phyloP scores from a whole-genome alignment of 1,139 yeast genomes.

The Geotrichum cucujoidarum region DNA sequence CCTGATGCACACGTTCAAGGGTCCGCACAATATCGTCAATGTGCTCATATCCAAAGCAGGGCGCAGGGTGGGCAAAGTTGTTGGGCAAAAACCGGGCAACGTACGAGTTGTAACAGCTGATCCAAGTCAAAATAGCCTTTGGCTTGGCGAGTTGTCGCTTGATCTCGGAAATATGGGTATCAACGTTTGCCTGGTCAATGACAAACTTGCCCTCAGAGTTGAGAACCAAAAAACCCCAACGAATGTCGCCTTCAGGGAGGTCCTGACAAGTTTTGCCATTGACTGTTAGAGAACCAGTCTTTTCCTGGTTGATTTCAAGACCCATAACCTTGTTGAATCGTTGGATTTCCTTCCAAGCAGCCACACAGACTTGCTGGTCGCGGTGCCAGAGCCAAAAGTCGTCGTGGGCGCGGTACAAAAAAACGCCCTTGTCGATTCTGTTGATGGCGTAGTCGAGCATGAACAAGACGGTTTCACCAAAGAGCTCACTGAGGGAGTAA shows the following conservation, averaged over 20 bases:
- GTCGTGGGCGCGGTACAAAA: constrained; percentile 23
- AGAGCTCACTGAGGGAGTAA: constrained; percentile 20
- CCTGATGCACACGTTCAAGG: constrained; percentile 17
- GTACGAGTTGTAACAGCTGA: constrained; percentile 22
- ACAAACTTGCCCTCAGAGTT: constrained; percentile 14
- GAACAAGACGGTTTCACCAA: constrained; percentile 23
- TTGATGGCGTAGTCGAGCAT: constrained; percentile 22
- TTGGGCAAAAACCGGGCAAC: constrained; percentile 19
- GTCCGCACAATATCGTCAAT: constrained; percentile 22
- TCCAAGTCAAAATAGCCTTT: constrained; percentile 20
- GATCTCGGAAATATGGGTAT: constrained; percentile 21
- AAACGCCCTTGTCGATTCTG: constrained; percentile 18
- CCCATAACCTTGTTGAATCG: constrained; percentile 22
- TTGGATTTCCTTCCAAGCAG: constrained; percentile 22
- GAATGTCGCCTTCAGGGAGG: constrained; percentile 21
- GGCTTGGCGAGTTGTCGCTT: constrained; percentile 19
- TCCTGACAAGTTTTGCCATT: neutral
- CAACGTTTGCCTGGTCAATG: constrained; percentile 19
- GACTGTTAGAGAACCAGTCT: constrained; percentile 22
- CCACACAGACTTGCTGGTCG: constrained; percentile 17
- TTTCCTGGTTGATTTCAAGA: constrained; percentile 22
- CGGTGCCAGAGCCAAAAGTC: constrained; percentile 26
- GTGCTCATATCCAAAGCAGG: constrained; percentile 19
- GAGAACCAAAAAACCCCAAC: constrained; percentile 22
- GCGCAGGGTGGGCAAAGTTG: constrained; percentile 22